Evolutionary conservation across 1,284 basidiomycete genomes (phyloP), one percentile per base, ranked within the genome.

Genomic region (Leccinum solheimii): DNA sequence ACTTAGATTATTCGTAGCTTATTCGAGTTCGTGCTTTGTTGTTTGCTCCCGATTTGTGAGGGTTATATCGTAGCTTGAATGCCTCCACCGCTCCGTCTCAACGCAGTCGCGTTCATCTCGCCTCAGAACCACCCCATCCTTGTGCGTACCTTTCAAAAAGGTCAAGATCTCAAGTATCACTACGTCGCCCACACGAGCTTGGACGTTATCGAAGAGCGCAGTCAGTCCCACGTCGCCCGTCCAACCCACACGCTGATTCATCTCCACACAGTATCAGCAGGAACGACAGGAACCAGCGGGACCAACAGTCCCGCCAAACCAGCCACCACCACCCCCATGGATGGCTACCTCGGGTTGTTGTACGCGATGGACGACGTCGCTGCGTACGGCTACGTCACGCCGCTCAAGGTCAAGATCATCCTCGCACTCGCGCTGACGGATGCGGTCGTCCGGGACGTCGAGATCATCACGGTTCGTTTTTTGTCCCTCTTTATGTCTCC

Each of bases 291-390:
- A 26, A 26, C 23, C 13, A 26, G 48, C 48, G 23, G 21, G 21
- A 3, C 21, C 21, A 26, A 26, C 48, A 26, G 48, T 13, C 21
- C 30, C 36, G 21, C 21, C 13, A 21, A 13, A 13, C 6, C 34
- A 19, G 21, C 53, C 11, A 11, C 36, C 23, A 27, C 10, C 27
- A 91, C 91, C 74, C 76, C 82, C 19, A 79, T 10, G 5, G 90
- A 92, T 48, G 88, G 88, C 72, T 93, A 92, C 69, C 80, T 92
- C 56, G 91, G 90, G 8, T 78, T 93, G 60, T 73, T 93, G 32
- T 92, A 91, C 71, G 82, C 86, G 27, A 87, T 93, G 80, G 91
- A 93, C 73, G 91, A 92, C 67, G 84, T 90, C 48, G 90, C 89
- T 2, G 90, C 91, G 8, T 92, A 93, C 72, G 91, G 91, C 19